phyloP scores from a whole-genome alignment of 345 rosid species.

The Euclidium syriacum region DNA sequence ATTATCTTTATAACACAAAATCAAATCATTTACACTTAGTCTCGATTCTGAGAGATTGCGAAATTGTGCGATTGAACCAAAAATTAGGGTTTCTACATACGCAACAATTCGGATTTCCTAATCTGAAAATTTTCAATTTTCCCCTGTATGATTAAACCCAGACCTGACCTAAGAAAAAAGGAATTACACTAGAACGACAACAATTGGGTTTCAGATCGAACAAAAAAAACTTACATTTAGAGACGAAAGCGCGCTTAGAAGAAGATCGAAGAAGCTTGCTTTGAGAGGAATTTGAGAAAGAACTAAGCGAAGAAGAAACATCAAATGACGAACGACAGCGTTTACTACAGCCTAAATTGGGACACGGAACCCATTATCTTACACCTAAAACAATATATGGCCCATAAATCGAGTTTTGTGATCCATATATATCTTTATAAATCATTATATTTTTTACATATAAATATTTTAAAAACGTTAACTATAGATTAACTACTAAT shows the following conservation, averaged over 20 bases:
- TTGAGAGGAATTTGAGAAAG: neutral
- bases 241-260: neutral
- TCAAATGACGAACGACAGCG: too few species aligned
- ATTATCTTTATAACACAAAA: constrained; percentile 20
- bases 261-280: constrained; percentile 15
- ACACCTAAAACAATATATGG: neutral
- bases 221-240: neutral
- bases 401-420: too few species aligned
- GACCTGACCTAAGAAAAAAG: neutral
- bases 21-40: too few species aligned
- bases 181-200: neutral
- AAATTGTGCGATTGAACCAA: neutral
- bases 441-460: too few species aligned
- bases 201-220: neutral
- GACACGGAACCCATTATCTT: neutral
- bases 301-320: neutral
- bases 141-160: neutral
- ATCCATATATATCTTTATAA: too few species aligned
- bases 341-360: neutral
- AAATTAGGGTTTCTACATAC: constrained; percentile 7
- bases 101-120: neutral
- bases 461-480: too few species aligned
- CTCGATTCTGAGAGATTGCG: neutral
- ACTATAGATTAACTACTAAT: too few species aligned
- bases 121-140: neutral